Evolutionary conservation across 148 eudicot species (phyloP).

Genomic region (Rhododendron ovatum): DNA sequence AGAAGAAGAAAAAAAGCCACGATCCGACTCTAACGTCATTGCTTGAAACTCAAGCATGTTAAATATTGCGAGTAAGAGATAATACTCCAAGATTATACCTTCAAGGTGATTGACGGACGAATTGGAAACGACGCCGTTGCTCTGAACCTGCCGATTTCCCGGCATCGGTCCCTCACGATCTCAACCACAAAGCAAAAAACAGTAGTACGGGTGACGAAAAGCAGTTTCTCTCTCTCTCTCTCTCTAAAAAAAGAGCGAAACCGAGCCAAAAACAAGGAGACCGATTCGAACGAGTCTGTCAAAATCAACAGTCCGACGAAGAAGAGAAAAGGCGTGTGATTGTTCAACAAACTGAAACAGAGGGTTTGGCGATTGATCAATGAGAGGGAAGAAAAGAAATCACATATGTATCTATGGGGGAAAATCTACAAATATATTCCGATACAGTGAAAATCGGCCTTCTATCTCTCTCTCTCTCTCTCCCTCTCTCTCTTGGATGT

Average conservation of each 20-base stretch:
- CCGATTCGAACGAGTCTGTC: not conserved
- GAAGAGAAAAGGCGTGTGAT: not conserved
- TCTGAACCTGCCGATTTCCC: slow-evolving; percentile 43
- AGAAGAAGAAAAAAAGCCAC: not conserved
- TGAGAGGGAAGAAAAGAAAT: not conserved
- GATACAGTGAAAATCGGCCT: not conserved
- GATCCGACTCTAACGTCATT: not conserved
- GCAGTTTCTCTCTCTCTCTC: not conserved
- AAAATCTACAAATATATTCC: slow-evolving; percentile 14
- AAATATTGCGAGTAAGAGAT: not conserved
- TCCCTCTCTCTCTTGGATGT: not conserved
- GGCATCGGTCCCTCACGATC: slow-evolving; percentile 40
- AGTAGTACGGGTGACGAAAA: not conserved
- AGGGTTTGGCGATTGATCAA: not conserved
- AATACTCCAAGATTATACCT: slow-evolving; percentile 33
- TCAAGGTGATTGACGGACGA: slow-evolving; percentile 28
- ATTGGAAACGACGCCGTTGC: slow-evolving; percentile 37
- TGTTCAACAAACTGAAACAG: slow-evolving; percentile 4
- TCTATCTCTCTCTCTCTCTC: not conserved
- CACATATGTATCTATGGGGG: not conserved
- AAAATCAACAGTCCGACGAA: slow-evolving; percentile 5
- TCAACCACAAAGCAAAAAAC: not conserved
- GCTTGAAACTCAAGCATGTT: slow-evolving; percentile 16
- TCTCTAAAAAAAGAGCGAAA: not conserved
- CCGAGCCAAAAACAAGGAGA: not conserved